A percentile compares a stretch with the other conserved stretches of the same genome.
phyloP scores from a whole-genome alignment of 768 basidiomycete genomes.

The Russula abietina region DNA sequence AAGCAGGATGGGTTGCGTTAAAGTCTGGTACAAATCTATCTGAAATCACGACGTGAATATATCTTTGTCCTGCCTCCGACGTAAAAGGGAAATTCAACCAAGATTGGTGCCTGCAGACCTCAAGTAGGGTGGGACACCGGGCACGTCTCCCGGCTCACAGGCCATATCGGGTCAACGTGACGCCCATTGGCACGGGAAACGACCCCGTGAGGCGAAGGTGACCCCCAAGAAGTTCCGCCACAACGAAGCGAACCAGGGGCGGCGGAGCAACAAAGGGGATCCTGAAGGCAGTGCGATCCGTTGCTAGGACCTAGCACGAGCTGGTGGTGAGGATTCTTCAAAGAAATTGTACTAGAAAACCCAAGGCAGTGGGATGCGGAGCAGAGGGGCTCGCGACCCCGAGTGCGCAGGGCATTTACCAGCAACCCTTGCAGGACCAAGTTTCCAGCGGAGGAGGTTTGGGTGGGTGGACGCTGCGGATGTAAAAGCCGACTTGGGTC shows the following conservation, averaged over 20 bases:
- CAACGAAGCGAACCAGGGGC: not conserved
- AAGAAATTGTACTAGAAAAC: not conserved
- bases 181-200: not conserved
- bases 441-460: not conserved
- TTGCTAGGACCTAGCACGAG: not conserved
- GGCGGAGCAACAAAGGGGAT: not conserved
- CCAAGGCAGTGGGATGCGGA: conserved; percentile 3
- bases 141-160: no score
- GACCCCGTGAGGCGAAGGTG: no score
- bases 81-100: not conserved
- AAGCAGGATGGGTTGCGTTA: not conserved
- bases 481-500: not conserved
- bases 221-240: not conserved
- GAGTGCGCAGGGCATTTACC: not conserved
- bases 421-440: not conserved
- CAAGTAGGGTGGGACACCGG: no score
- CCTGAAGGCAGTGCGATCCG: not conserved
- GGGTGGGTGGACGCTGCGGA: not conserved
- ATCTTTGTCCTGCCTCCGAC: not conserved
- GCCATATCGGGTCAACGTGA: no score
- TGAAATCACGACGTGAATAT: not conserved
- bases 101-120: not conserved
- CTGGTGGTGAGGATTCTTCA: not conserved
- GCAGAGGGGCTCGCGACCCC: conserved; percentile 12
- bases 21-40: not conserved